Conservation (phyloP, 768 basidiomycete genomes). For the Grammothele lineata region DNA sequence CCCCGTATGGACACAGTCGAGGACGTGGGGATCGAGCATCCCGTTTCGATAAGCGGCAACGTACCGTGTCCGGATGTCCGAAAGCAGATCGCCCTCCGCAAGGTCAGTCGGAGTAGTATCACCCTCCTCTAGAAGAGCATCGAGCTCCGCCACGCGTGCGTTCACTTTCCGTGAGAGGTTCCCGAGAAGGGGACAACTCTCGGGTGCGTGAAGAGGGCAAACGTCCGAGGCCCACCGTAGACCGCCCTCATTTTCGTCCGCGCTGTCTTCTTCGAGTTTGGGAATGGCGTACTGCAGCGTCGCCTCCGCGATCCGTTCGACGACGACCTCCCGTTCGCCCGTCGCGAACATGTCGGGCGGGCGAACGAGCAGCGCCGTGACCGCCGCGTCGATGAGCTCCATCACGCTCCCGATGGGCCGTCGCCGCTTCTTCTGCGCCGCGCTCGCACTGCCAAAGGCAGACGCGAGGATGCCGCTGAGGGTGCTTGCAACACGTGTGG, state of each 20-base stretch:
- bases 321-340: conserved; percentile 61
- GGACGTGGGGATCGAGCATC: conserved; percentile 46
- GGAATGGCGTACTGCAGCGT: conserved; percentile 78
- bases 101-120: conserved; percentile 4
- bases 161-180: conserved; percentile 36
- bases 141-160: neutral
- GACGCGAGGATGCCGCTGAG: conserved; percentile 52
- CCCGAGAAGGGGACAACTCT: conserved; percentile 50
- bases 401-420: conserved; percentile 65
- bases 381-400: conserved; percentile 70
- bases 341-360: conserved; percentile 42
- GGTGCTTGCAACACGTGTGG: conserved; percentile 57
- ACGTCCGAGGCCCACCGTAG: conserved; percentile 48
- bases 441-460: conserved; percentile 25
- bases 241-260: neutral
- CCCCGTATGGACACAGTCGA: conserved; percentile 58
- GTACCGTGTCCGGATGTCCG: conserved; percentile 45
- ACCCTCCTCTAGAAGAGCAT: conserved; percentile 23
- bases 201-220: conserved; percentile 59
- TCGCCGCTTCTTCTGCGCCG: conserved; percentile 33
- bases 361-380: conserved; percentile 54
- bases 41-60: conserved; percentile 62
- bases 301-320: conserved; percentile 68
- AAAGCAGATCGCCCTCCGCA: conserved; percentile 1
- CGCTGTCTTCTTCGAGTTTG: conserved; percentile 35